A percentile compares a stretch with the other conserved stretches of the same genome.
phyloP scores from a whole-genome alignment of 331 rosid species.

The Dryas integrifolia region DNA sequence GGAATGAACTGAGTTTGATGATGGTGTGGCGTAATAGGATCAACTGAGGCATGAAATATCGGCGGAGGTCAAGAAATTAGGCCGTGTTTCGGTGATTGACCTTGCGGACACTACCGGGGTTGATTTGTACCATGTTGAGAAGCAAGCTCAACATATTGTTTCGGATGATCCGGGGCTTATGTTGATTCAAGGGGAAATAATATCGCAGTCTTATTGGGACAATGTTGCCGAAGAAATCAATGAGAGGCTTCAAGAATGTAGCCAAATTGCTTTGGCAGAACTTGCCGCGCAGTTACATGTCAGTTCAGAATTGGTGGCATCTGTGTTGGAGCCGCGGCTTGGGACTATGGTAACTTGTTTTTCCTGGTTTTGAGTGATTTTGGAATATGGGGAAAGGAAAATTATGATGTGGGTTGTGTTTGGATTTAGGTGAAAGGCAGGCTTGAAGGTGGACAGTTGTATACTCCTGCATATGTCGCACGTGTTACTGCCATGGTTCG shows the following conservation, averaged over 20 bases:
- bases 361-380: slow-evolving; percentile 20
- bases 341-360: slow-evolving; percentile 61
- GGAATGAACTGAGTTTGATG: slow-evolving; percentile 16
- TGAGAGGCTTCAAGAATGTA: slow-evolving; percentile 95
- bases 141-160: slow-evolving; percentile 57
- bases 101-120: slow-evolving; percentile 48
- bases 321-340: slow-evolving; percentile 81
- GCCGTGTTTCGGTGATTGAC: slow-evolving; percentile 54
- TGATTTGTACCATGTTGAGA: slow-evolving; percentile 41
- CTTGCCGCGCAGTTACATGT: slow-evolving; percentile 77
- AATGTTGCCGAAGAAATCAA: slow-evolving; percentile 79
- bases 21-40: slow-evolving; percentile 30
- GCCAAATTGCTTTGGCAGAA: slow-evolving; percentile 89
- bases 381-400: background rate
- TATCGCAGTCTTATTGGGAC: slow-evolving; percentile 85
- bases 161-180: slow-evolving; percentile 55
- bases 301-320: slow-evolving; percentile 70
- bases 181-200: slow-evolving; percentile 84
- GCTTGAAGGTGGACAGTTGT: slow-evolving; percentile 97
- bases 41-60: slow-evolving; percentile 49
- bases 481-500: slow-evolving; percentile 92
- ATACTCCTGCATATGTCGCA: slow-evolving; percentile 92
- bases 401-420: slow-evolving; percentile 18
- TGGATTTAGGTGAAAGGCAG: slow-evolving; percentile 82
- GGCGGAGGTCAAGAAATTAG: slow-evolving; percentile 44